Evolutionary conservation across 352 stramenopile genomes (phyloP), one percentile per base, ranked within the genome.

Genomic region (Globisporangium parvum): DNA sequence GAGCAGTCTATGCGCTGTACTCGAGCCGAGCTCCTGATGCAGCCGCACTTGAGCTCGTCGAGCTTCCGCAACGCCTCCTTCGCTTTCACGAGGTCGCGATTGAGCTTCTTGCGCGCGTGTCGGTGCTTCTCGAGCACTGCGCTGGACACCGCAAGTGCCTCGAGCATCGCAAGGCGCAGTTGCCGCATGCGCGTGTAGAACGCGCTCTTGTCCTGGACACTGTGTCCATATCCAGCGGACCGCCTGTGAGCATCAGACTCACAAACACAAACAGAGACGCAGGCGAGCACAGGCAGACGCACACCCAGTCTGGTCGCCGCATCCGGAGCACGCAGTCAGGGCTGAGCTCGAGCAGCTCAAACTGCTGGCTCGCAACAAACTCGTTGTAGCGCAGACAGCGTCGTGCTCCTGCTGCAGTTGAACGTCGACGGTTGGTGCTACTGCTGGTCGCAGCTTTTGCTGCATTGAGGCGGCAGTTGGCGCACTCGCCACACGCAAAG

Each of bases 221-320:
- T 88, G 40, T 12, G 6, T 12, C 8, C 31, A 37, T 12, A 37
- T 37, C 10, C 31, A 37, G 9, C 11, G 4, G 31, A 37, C 31
- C 31, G 9, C 11, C 15, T 45, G 39, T 45, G 39, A 14, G 24
- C 9, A 20, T 39, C 15, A 18, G 10, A 31, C 20, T 14, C 18
- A 46, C 20, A 15, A 9, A 31, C 37, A 26, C 35, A 9, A 49
- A 0, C 11, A 35, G 53, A 41, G 51, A 46, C 20, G 10, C 8
- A 40, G 4, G 17, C 6, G 9, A 20, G 26, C 28, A 18, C 14
- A 37, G 26, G 17, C 20, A 26, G 4, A 75, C 73, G 17, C 63
- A 88, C 77, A 72, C 61, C 79, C 79, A 89, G 42, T 80, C 66
- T 4, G 79, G 76, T 51, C 81, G 85, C 0, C 71, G 63, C 73